Conservation (phyloP, 208 protist species). For the Trypanosoma congolense region DNA sequence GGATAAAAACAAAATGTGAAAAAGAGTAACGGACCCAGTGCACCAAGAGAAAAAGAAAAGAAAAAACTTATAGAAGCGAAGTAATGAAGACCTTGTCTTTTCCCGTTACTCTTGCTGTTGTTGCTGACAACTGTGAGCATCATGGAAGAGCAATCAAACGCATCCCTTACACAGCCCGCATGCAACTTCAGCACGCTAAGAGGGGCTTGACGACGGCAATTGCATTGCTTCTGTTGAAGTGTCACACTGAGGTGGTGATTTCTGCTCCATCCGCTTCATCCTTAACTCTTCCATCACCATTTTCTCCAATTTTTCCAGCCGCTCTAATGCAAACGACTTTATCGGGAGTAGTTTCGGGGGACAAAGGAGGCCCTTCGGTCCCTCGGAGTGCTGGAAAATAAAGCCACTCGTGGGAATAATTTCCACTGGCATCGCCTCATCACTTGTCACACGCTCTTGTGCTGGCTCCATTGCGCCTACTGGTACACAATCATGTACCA, state of each 20-base stretch:
- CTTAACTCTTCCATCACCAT: constrained; percentile 47
- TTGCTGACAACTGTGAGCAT: too few relatives aligned
- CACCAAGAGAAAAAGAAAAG: too few relatives aligned
- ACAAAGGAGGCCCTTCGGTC: constrained; percentile 85
- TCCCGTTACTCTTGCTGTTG: too few relatives aligned
- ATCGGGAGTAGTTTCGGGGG: constrained; percentile 96
- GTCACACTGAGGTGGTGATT: constrained; percentile 26
- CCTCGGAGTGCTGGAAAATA: constrained; percentile 70
- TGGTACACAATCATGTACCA: neutral
- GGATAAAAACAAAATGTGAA: too few relatives aligned
- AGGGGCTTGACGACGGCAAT: neutral
- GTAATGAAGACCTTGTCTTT: too few relatives aligned
- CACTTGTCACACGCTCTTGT: neutral
- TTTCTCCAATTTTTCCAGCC: constrained; percentile 89
- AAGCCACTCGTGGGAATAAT: constrained; percentile 79
- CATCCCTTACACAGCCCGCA: too few relatives aligned
- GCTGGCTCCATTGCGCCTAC: neutral
- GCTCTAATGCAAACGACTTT: constrained; percentile 93
- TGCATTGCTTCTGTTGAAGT: constrained; percentile 13
- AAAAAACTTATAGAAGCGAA: too few relatives aligned
- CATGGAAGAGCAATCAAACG: too few relatives aligned
- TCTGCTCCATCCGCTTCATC: constrained; percentile 30
- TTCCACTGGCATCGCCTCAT: constrained; percentile 26
- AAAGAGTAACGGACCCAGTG: too few relatives aligned
- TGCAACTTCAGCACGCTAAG: neutral